A percentile compares a stretch with the other conserved stretches of the same genome.
Conservation (phyloP, 164 flowering plant genomes). For the Berberis vulgaris region DNA sequence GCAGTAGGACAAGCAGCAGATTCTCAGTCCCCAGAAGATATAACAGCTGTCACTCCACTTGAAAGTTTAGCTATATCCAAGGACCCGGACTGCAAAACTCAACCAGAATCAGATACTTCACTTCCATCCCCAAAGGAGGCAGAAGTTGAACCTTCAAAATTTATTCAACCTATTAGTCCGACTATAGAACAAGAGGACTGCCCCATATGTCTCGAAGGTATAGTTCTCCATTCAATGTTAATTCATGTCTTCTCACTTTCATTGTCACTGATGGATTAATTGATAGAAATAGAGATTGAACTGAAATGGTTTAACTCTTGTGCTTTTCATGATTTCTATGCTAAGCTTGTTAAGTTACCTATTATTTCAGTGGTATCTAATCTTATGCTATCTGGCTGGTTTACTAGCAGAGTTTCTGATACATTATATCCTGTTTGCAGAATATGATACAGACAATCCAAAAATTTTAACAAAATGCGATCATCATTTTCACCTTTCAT, state of each 20-base stretch:
- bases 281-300: too few relatives aligned
- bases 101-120: constrained; percentile 14
- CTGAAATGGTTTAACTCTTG: too few relatives aligned
- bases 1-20: constrained; percentile 19
- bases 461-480: constrained; percentile 54
- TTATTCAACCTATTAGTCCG: constrained; percentile 18
- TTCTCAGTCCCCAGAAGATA: constrained; percentile 29
- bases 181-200: constrained; percentile 70
- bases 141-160: constrained; percentile 28
- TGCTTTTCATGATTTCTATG: too few relatives aligned
- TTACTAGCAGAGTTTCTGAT: constrained; percentile 3
- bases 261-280: not conserved
- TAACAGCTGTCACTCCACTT: constrained; percentile 18
- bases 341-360: too few relatives aligned
- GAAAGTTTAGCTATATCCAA: constrained; percentile 24
- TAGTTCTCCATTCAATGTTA: not conserved
- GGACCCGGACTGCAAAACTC: constrained; percentile 31
- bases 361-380: too few relatives aligned
- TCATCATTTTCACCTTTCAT: constrained; percentile 79
- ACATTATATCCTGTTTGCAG: constrained; percentile 26
- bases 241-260: not conserved
- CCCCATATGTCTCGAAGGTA: constrained; percentile 92
- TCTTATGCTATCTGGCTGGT: too few relatives aligned
- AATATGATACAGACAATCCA: constrained; percentile 66
- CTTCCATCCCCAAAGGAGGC: constrained; percentile 35